Conservation (phyloP, 768 basidiomycete species). For the Tubosaeta sp. region DNA sequence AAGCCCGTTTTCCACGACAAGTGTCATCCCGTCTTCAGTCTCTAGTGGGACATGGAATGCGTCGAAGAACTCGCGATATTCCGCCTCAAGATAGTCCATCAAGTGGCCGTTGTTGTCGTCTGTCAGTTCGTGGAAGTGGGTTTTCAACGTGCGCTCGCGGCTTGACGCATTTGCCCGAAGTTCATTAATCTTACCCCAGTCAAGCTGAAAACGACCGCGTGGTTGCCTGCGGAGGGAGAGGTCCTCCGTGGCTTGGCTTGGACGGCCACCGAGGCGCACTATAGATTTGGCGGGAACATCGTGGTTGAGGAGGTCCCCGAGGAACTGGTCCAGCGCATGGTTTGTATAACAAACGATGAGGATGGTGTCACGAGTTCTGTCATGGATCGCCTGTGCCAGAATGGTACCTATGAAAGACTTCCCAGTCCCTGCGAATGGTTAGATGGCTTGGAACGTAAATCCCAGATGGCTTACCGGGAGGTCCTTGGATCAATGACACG, state of each 20-base stretch:
- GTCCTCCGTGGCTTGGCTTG: slow-evolving; percentile 40
- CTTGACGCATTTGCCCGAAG: slow-evolving; percentile 28
- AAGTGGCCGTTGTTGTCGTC: slow-evolving; percentile 31
- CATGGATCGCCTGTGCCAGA: slow-evolving; percentile 54
- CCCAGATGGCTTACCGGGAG: slow-evolving; percentile 47
- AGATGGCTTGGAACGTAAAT: background rate
- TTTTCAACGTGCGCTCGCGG: slow-evolving; percentile 29
- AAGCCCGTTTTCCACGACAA: slow-evolving; percentile 40
- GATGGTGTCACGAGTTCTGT: slow-evolving; percentile 42
- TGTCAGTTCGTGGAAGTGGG: background rate
- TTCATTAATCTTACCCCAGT: slow-evolving; percentile 14
- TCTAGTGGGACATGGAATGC: slow-evolving; percentile 41
- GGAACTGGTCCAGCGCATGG: slow-evolving; percentile 67
- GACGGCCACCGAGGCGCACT: slow-evolving; percentile 57
- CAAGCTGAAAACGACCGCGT: background rate
- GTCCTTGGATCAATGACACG: slow-evolving; percentile 64
- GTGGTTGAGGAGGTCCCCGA: slow-evolving; percentile 54
- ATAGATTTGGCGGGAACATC: slow-evolving; percentile 47
- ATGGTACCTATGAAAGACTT: slow-evolving; percentile 70
- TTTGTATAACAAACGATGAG: slow-evolving; percentile 71
- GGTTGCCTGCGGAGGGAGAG: slow-evolving; percentile 35
- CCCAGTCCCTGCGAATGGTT: slow-evolving; percentile 51
- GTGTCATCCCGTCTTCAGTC: slow-evolving; percentile 40
- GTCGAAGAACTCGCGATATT: slow-evolving; percentile 37
- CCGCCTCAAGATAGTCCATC: slow-evolving; percentile 42